Percentiles rank a stretch among this genome's conserved stretches.
Evolutionary conservation across 306 rosid genomes (phyloP).

Genomic region (Cicer arietinum): DNA sequence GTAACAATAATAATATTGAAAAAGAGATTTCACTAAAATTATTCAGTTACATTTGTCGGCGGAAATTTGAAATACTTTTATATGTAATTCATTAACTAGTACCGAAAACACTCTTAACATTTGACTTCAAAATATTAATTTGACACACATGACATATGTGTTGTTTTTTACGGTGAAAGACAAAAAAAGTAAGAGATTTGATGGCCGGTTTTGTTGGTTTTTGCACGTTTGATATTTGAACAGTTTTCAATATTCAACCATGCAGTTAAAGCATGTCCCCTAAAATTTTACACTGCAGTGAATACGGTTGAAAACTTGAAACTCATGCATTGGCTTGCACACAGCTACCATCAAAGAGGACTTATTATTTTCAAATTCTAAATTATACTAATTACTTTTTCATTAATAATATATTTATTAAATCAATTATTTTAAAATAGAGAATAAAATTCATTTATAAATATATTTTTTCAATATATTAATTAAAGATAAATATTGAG

Average conservation of each 20-base stretch:
- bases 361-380: neutral
- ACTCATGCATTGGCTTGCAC: constrained; percentile 40
- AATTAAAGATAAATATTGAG: too few relatives aligned
- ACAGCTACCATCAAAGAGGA: constrained; percentile 24
- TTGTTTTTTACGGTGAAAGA: constrained; percentile 17
- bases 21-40: too few relatives aligned
- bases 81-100: too few relatives aligned
- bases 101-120: too few relatives aligned
- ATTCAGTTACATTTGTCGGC: too few relatives aligned
- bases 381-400: too few relatives aligned
- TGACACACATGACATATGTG: neutral
- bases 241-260: constrained; percentile 37
- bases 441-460: too few relatives aligned
- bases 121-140: neutral
- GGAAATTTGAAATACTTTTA: too few relatives aligned
- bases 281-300: constrained; percentile 24
- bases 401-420: too few relatives aligned
- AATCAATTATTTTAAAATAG: too few relatives aligned
- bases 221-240: neutral
- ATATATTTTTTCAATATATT: too few relatives aligned
- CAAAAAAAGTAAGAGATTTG: constrained; percentile 14
- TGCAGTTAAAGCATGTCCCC: constrained; percentile 30
- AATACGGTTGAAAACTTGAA: constrained; percentile 32
- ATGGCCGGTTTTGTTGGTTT: constrained; percentile 43
- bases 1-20: too few relatives aligned